phyloP scores from a whole-genome alignment of 2,329 filamentous ascomycete genomes.

The Colletotrichum sp. region DNA sequence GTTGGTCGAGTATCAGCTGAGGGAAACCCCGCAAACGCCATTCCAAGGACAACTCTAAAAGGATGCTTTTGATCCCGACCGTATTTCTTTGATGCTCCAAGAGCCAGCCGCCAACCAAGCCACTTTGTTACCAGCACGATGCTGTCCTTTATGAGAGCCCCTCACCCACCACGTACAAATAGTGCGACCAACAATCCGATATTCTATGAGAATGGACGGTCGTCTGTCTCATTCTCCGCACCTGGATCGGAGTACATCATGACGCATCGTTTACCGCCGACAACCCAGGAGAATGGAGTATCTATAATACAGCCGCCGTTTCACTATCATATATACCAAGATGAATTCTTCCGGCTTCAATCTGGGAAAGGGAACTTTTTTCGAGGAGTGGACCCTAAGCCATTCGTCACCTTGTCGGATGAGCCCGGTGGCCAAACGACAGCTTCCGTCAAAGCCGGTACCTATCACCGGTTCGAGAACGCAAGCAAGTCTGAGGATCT shows the following conservation, averaged over 20 bases:
- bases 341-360: constrained; percentile 23
- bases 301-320: constrained; percentile 27
- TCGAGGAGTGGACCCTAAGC: constrained; percentile 13
- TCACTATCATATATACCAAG: constrained; percentile 28
- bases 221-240: constrained; percentile 22
- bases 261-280: constrained; percentile 24
- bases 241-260: constrained; percentile 24
- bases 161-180: constrained; percentile 16
- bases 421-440: constrained; percentile 4
- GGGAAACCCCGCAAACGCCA: neutral
- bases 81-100: neutral
- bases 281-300: neutral
- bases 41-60: neutral
- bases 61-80: neutral
- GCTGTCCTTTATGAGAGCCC: constrained; percentile 24
- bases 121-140: constrained; percentile 1
- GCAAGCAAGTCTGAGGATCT: constrained; percentile 22
- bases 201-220: constrained; percentile 24
- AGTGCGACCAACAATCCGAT: constrained; percentile 24
- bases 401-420: constrained; percentile 16
- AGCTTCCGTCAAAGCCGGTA: constrained; percentile 14
- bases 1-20: neutral
- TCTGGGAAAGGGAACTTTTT: constrained; percentile 23
- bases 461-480: constrained; percentile 28
- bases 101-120: neutral